Conservation (phyloP, 2,329 filamentous ascomycete species). For the Penicillium corylophilum region DNA sequence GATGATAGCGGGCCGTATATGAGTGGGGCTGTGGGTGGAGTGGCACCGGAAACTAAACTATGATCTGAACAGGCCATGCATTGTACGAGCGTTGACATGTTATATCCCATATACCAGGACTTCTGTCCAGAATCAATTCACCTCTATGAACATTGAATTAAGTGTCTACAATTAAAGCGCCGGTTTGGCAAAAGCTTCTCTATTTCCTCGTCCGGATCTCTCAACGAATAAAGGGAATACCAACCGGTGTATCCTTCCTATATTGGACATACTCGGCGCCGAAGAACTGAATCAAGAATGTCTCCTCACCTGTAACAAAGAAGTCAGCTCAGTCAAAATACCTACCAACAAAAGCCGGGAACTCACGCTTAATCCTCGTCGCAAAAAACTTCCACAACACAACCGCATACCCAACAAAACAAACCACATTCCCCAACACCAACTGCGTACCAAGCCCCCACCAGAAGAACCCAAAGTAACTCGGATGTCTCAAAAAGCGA, state of each 20-base stretch:
- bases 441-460: constrained; percentile 96
- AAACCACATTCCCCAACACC: constrained; percentile 79
- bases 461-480: constrained; percentile 98
- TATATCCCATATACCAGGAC: constrained; percentile 12
- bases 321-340: constrained; percentile 9
- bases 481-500: constrained; percentile 72
- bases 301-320: constrained; percentile 66
- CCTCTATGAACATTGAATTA: not conserved
- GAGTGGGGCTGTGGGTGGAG: constrained; percentile 53
- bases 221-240: constrained; percentile 72
- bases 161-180: not conserved
- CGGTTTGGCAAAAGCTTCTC: not conserved
- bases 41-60: constrained; percentile 49
- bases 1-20: constrained; percentile 47
- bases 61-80: constrained; percentile 28
- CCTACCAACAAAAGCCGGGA: not conserved
- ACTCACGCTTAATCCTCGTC: constrained; percentile 64
- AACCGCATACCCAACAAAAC: constrained; percentile 68
- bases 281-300: constrained; percentile 76
- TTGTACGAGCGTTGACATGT: constrained; percentile 5
- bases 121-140: not conserved
- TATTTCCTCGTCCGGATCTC: constrained; percentile 1
- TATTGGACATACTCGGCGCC: constrained; percentile 77
- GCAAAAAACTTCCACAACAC: constrained; percentile 87
- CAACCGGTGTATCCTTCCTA: constrained; percentile 66